These are phyloP conservation scores for Cichorium intybus DNA, from an alignment of 140 eudicot species.

Conservation along the genomic window DNA sequence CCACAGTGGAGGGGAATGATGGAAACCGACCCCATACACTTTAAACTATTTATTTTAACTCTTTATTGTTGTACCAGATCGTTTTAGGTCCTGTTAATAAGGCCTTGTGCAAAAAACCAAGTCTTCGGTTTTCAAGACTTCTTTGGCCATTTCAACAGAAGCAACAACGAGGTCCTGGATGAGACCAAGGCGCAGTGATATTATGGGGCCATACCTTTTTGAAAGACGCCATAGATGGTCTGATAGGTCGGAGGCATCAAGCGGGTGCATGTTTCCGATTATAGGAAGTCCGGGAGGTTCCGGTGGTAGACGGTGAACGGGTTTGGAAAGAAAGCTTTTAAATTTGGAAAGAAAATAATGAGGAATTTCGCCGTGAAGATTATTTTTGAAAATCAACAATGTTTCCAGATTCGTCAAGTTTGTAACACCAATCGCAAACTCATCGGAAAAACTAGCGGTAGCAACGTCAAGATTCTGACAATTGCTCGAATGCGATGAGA, in stretches of 20 bases:
- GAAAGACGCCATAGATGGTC: conserved; percentile 34
- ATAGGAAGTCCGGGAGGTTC: conserved; percentile 49
- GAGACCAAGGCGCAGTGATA: conserved; percentile 40
- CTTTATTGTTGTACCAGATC: conserved; percentile 20
- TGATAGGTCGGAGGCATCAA: conserved; percentile 24
- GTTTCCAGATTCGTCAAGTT: too few relatives aligned
- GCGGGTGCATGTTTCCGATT: conserved; percentile 52
- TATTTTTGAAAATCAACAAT: neutral
- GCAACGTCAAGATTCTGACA: too few relatives aligned
- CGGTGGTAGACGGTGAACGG: conserved; percentile 33
- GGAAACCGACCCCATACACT: too few relatives aligned
- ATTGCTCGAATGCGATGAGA: too few relatives aligned
- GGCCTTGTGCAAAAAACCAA: conserved; percentile 38
- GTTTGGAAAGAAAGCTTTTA: neutral
- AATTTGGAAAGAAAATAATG: neutral
- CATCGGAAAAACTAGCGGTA: too few relatives aligned
- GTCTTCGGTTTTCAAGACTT: conserved; percentile 38
- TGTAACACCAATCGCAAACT: too few relatives aligned
- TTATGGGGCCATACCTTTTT: conserved; percentile 29
- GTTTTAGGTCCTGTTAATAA: conserved; percentile 5
- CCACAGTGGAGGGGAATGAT: too few relatives aligned
- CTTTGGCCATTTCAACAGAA: conserved; percentile 38
- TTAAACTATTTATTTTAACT: too few relatives aligned
- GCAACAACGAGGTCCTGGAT: conserved; percentile 42
- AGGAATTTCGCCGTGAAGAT: neutral